Percentiles rank a stretch among this genome's conserved stretches.
Evolutionary conservation across 75 land plant genomes (phyloP).

Genomic region (Pinus albicaulis): DNA sequence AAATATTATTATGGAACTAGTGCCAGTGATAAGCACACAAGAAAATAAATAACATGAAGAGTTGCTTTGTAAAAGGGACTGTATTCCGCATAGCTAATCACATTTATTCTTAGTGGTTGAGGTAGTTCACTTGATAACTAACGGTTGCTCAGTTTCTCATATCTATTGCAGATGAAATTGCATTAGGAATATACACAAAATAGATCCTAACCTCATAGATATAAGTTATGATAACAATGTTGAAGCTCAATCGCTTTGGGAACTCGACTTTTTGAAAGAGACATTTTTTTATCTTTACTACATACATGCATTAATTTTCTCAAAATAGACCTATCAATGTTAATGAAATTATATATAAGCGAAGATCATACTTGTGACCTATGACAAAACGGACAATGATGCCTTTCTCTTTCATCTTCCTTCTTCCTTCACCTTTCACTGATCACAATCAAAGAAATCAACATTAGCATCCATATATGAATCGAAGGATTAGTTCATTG

Average conservation of each 20-base stretch:
- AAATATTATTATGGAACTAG: background rate
- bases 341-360: background rate
- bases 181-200: background rate
- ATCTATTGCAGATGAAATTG: background rate
- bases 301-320: background rate
- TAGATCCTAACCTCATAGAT: background rate
- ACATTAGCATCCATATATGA: slow-evolving; percentile 16
- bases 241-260: no score
- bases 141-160: background rate
- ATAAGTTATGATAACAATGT: no score
- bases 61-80: background rate
- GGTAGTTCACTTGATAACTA: no score
- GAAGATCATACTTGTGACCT: slow-evolving; percentile 71
- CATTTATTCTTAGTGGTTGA: background rate
- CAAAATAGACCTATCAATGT: background rate
- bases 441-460: background rate
- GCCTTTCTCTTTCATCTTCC: slow-evolving; percentile 81
- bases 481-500: background rate
- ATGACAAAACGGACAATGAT: slow-evolving; percentile 89
- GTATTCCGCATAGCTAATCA: no score
- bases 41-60: background rate
- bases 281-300: background rate
- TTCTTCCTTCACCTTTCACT: slow-evolving; percentile 74
- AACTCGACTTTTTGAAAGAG: background rate
- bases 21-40: background rate